A percentile compares a stretch with the other conserved stretches of the same genome.
Evolutionary conservation across 148 eudicot species (phyloP).

Genomic region (Heliamphora exappendiculata): DNA sequence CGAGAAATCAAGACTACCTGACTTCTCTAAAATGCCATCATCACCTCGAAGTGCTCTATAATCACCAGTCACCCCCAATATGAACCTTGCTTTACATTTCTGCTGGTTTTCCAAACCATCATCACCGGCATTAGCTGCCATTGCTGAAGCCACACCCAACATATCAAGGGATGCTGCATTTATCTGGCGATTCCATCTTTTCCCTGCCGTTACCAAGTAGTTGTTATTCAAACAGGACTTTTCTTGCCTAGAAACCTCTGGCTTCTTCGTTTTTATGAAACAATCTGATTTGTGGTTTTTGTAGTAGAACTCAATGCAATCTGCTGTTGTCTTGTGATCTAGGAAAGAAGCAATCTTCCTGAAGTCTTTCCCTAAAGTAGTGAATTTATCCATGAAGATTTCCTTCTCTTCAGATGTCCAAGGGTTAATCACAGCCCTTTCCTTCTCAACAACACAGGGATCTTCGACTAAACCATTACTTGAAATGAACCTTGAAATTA

Average conservation of each 20-base stretch:
- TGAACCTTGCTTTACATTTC: slow-evolving; percentile 21
- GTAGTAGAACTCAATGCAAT: slow-evolving; percentile 86
- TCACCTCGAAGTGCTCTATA: slow-evolving; percentile 21
- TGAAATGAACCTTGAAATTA: slow-evolving; percentile 50
- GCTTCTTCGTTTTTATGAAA: slow-evolving; percentile 54
- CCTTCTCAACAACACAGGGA: slow-evolving; percentile 74
- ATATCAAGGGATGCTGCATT: slow-evolving; percentile 73
- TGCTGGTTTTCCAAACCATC: slow-evolving; percentile 30
- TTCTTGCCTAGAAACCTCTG: slow-evolving; percentile 36
- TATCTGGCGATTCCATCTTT: slow-evolving; percentile 50
- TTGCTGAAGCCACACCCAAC: slow-evolving; percentile 69
- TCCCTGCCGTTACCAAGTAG: slow-evolving; percentile 65
- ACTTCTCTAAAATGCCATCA: slow-evolving; percentile 31
- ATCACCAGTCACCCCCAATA: slow-evolving; percentile 22
- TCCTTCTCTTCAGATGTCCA: slow-evolving; percentile 75
- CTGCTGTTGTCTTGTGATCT: slow-evolving; percentile 74
- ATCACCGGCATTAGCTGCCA: slow-evolving; percentile 58
- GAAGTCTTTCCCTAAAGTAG: slow-evolving; percentile 67
- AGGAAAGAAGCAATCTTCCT: slow-evolving; percentile 70
- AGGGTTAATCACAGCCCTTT: slow-evolving; percentile 58
- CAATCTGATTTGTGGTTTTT: slow-evolving; percentile 77
- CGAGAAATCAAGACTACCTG: slow-evolving; percentile 32
- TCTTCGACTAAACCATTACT: slow-evolving; percentile 73
- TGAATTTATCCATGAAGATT: slow-evolving; percentile 64
- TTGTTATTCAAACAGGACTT: slow-evolving; percentile 40